Evolutionary conservation across 345 rosid species (phyloP).

Genomic region (Moringa oleifera): DNA sequence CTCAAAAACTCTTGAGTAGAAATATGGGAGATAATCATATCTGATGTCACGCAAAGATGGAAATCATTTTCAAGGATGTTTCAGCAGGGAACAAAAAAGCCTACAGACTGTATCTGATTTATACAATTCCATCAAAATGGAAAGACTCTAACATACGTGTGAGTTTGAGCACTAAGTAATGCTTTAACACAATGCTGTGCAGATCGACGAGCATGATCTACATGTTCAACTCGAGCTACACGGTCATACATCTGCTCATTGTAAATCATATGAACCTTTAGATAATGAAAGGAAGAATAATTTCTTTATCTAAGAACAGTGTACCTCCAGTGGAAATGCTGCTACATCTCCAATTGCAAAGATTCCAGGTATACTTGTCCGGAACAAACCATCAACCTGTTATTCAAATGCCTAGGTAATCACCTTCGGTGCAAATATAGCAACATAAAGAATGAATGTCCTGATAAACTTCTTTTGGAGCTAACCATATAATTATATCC

Average conservation of each 20-base stretch:
- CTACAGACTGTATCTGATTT: neutral
- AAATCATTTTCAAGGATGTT: slow-evolving; percentile 11
- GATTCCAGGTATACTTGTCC: slow-evolving; percentile 81
- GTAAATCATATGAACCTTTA: slow-evolving; percentile 14
- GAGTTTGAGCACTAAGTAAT: slow-evolving; percentile 62
- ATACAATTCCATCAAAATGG: neutral
- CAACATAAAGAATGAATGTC: neutral
- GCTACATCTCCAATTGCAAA: slow-evolving; percentile 98
- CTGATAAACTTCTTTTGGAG: neutral
- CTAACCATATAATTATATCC: neutral
- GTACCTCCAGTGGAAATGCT: slow-evolving; percentile 91
- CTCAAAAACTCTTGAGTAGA: slow-evolving; percentile 89
- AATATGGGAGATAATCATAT: slow-evolving; percentile 87
- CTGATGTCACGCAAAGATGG: slow-evolving; percentile 33
- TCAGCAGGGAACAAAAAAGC: slow-evolving; percentile 9
- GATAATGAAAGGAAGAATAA: slow-evolving; percentile 8
- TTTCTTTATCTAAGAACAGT: slow-evolving; percentile 16
- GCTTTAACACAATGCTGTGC: slow-evolving; percentile 87
- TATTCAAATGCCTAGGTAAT: slow-evolving; percentile 11
- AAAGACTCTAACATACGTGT: slow-evolving; percentile 37
- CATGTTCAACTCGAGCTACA: slow-evolving; percentile 83
- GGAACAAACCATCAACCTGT: slow-evolving; percentile 83
- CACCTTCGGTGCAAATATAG: neutral
- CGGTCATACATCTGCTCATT: slow-evolving; percentile 70
- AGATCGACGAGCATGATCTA: slow-evolving; percentile 90